A percentile compares a stretch with the other conserved stretches of the same genome.
phyloP scores from a whole-genome alignment of 108 stramenopile species.

The Tribonema minus region DNA sequence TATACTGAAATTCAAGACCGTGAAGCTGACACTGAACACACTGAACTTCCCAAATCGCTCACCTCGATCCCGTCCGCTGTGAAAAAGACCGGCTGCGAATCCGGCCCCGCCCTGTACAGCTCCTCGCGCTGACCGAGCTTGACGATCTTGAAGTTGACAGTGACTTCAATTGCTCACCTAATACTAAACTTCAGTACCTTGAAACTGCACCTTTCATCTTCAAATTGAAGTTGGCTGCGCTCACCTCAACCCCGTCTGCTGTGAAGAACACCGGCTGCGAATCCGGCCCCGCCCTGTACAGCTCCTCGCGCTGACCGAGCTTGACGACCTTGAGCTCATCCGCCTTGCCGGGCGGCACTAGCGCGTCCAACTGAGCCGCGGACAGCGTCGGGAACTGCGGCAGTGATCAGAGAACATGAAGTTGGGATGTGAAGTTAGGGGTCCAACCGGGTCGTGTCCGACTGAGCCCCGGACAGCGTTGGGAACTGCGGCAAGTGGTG shows the following conservation, averaged over 20 bases:
- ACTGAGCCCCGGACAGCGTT: too few species aligned
- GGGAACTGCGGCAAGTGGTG: too few species aligned
- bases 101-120: neutral
- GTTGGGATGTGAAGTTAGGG: too few species aligned
- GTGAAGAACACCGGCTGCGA: neutral
- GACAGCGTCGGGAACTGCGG: neutral
- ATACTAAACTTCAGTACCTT: too few species aligned
- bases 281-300: neutral
- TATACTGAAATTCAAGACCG: too few species aligned
- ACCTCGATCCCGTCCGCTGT: neutral
- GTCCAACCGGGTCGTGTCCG: too few species aligned
- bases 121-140: neutral
- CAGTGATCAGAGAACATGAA: too few species aligned
- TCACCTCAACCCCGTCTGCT: neutral
- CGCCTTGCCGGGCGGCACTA: neutral
- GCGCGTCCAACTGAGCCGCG: neutral
- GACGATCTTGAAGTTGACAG: neutral
- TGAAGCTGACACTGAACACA: too few species aligned
- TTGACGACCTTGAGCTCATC: neutral
- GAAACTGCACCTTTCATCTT: too few species aligned
- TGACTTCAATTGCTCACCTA: too few species aligned
- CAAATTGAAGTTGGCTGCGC: neutral
- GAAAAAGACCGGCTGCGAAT: neutral
- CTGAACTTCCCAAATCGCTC: too few species aligned
- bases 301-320: neutral